Evolutionary conservation across 305 asterid genomes (phyloP), one percentile per base, ranked within the genome.

Genomic region (Vinca major): DNA sequence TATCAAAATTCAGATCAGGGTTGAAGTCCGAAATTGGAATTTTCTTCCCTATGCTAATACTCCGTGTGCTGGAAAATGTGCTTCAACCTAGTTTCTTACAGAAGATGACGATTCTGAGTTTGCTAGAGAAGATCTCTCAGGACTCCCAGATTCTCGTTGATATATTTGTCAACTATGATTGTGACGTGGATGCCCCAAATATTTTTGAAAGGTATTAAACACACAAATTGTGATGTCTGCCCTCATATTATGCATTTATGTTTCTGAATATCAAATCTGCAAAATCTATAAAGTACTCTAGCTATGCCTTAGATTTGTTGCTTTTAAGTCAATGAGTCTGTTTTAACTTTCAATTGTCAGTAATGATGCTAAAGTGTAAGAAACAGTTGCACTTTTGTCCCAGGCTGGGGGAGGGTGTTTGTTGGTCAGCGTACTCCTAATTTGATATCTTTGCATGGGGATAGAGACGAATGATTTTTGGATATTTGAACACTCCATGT

Each of bases 101-200:
- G 81, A 93, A 93, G 96, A 91, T 93, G 97, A 87, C 96, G 47
- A 84, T 91, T 83, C 80, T 93, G 80, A 82, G 84, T 79, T 75
- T 91, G 80, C 82, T 93, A 81, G 96, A 89, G 79, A 88, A 80
- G 78, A 79, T 87, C 67, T 88, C 92, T 65, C 86, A 85, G 77
- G 97, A 93, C 81, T 73, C 99, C 33, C 96, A 85, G 83, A 76
- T 93, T 75, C 78, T 89, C 65, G 74, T 93, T 62, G 99, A 93
- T 79, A 79, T 83, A 68, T 93, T 91, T 84, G 95, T 93, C 80
- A 93, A 93, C 84, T 93, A 93, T 75, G 97, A 93, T 73, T 91
- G 99, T 79, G 99, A 93, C 79, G 89, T 93, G 79, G 97, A 93
- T 74, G 91, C 99, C 77, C 97, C 99, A 44, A 93, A 93, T 84